Evolutionary conservation across 208 protist genomes (phyloP).

Genomic region (Trypanosoma lewisi): DNA sequence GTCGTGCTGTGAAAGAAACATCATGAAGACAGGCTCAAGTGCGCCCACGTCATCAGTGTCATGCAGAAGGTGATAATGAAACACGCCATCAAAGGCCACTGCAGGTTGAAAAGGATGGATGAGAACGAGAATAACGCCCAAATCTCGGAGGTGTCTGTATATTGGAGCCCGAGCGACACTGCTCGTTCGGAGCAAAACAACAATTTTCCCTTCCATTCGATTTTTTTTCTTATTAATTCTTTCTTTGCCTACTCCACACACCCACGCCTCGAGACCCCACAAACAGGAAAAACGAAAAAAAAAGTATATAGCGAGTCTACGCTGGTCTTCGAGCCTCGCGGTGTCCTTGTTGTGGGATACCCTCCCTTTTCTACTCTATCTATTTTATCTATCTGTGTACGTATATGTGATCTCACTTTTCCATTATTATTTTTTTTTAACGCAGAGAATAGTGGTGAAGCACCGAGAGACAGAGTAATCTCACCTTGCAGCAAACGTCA

Average conservation of each 20-base stretch:
- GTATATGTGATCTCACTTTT: no score
- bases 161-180: constrained; percentile 59
- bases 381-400: no score
- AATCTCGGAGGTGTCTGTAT: constrained; percentile 49
- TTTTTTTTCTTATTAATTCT: background rate
- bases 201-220: constrained; percentile 50
- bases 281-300: background rate
- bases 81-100: constrained; percentile 42
- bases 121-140: constrained; percentile 47
- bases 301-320: no score
- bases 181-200: constrained; percentile 74
- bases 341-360: no score
- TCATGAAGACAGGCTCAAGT: constrained; percentile 28
- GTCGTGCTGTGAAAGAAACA: constrained; percentile 24
- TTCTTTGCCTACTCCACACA: background rate
- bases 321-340: no score
- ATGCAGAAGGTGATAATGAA: constrained; percentile 43
- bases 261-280: background rate
- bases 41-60: constrained; percentile 52
- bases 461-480: no score
- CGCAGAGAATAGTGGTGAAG: no score
- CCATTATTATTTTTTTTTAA: no score
- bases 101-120: constrained; percentile 40
- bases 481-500: no score
- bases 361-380: no score